Percentiles rank a stretch among this genome's conserved stretches.
Evolutionary conservation across 83 land plant genomes (phyloP).

Genomic region (Thuja plicata): DNA sequence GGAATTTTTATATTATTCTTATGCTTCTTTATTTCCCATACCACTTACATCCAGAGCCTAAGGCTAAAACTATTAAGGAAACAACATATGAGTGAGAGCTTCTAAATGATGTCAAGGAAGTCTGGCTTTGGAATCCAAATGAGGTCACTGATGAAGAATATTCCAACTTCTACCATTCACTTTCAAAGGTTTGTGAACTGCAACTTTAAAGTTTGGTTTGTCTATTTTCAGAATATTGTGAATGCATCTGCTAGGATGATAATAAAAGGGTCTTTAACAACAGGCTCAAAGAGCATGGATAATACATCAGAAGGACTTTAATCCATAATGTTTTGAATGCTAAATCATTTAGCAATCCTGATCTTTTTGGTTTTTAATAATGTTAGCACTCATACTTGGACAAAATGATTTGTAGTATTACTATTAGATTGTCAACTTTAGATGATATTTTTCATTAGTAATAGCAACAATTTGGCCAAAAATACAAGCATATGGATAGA

Average conservation of each 20-base stretch:
- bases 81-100: conserved; percentile 89
- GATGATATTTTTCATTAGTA: too few relatives aligned
- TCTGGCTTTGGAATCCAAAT: conserved; percentile 93
- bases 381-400: neutral
- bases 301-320: neutral
- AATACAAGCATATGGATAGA: neutral
- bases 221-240: neutral
- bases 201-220: neutral
- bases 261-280: neutral
- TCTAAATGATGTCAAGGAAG: conserved; percentile 90
- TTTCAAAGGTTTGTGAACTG: conserved; percentile 75
- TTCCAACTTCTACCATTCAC: conserved; percentile 80
- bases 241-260: neutral
- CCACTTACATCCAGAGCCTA: conserved; percentile 42
- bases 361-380: too few relatives aligned
- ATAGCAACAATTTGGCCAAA: neutral
- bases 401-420: too few relatives aligned
- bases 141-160: conserved; percentile 98
- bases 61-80: conserved; percentile 79
- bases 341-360: too few relatives aligned
- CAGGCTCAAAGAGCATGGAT: neutral
- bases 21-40: neutral
- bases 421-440: neutral
- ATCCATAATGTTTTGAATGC: neutral
- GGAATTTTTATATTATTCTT: too few relatives aligned